These are phyloP conservation scores for Paramecium pentaurelia DNA, from an alignment of 73 alveolate genomes.

Conservation along the genomic window DNA sequence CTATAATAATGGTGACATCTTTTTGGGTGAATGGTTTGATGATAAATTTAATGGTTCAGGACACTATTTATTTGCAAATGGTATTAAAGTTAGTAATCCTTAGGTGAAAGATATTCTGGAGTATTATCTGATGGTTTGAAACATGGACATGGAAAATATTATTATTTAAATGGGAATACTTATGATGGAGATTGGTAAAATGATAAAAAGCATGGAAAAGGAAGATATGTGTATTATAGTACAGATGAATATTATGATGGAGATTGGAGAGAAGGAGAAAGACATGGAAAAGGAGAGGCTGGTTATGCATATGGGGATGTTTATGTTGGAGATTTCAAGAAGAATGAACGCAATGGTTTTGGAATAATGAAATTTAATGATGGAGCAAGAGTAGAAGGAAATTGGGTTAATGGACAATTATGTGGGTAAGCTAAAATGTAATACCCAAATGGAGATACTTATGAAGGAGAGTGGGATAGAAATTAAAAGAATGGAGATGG, in stretches of 20 bases:
- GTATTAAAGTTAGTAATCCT: neutral
- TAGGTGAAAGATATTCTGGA: constrained; percentile 41
- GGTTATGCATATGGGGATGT: constrained; percentile 64
- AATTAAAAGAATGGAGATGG: constrained; percentile 24
- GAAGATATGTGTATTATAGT: constrained; percentile 16
- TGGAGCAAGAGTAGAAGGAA: constrained; percentile 67
- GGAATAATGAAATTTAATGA: constrained; percentile 71
- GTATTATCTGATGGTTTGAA: constrained; percentile 46
- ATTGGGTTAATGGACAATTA: constrained; percentile 30
- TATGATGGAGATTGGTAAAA: constrained; percentile 51
- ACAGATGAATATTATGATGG: constrained; percentile 25
- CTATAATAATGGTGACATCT: constrained; percentile 63
- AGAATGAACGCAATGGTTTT: constrained; percentile 69
- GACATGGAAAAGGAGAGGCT: neutral
- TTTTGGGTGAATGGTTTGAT: constrained; percentile 67
- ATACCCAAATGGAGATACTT: constrained; percentile 55
- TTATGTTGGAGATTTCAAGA: constrained; percentile 66
- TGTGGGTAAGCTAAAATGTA: constrained; percentile 29
- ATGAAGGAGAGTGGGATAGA: constrained; percentile 20
- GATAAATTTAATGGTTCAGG: constrained; percentile 62
- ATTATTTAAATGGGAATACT: constrained; percentile 29
- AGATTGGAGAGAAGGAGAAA: neutral
- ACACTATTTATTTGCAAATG: constrained; percentile 40
- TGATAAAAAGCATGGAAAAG: constrained; percentile 40
- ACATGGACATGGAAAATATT: constrained; percentile 56